These are phyloP conservation scores for Dactylis glomerata DNA, from an alignment of 176 grass and related monocot species.

Conservation along the genomic window DNA sequence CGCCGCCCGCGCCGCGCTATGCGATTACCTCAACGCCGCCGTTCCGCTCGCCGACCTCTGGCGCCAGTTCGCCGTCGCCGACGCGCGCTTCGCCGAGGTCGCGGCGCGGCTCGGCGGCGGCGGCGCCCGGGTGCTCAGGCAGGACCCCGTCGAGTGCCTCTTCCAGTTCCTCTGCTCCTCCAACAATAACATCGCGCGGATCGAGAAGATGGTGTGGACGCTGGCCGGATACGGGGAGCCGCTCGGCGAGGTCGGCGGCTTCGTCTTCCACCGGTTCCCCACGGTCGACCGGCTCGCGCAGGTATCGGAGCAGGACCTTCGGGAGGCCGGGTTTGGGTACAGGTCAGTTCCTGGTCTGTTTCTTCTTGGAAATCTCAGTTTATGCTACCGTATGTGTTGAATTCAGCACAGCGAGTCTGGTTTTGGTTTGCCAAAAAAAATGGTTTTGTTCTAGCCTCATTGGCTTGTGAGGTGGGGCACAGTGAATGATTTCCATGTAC, in stretches of 20 bases:
- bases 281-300: slow-evolving; percentile 56
- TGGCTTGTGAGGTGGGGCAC: background rate
- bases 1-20: slow-evolving; percentile 42
- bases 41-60: slow-evolving; percentile 81
- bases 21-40: slow-evolving; percentile 67
- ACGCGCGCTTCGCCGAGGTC: slow-evolving; percentile 68
- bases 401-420: background rate
- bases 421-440: too few species aligned
- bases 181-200: slow-evolving; percentile 92
- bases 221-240: slow-evolving; percentile 61
- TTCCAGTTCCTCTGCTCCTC: slow-evolving; percentile 99
- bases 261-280: slow-evolving; percentile 79
- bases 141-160: slow-evolving; percentile 85
- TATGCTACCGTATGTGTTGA: background rate
- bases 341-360: slow-evolving; percentile 50
- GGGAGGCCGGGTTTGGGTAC: slow-evolving; percentile 87
- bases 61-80: slow-evolving; percentile 54
- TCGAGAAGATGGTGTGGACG: slow-evolving; percentile 91
- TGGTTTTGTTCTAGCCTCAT: background rate
- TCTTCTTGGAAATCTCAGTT: background rate
- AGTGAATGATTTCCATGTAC: background rate
- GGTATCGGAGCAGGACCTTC: slow-evolving; percentile 77
- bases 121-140: slow-evolving; percentile 66
- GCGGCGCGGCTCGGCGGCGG: slow-evolving; percentile 48
- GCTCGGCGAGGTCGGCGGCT: slow-evolving; percentile 66